Evolutionary conservation across 2,329 filamentous ascomycete species (phyloP), one percentile per base, ranked within the genome.

Genomic region (Dendryphion nanum): DNA sequence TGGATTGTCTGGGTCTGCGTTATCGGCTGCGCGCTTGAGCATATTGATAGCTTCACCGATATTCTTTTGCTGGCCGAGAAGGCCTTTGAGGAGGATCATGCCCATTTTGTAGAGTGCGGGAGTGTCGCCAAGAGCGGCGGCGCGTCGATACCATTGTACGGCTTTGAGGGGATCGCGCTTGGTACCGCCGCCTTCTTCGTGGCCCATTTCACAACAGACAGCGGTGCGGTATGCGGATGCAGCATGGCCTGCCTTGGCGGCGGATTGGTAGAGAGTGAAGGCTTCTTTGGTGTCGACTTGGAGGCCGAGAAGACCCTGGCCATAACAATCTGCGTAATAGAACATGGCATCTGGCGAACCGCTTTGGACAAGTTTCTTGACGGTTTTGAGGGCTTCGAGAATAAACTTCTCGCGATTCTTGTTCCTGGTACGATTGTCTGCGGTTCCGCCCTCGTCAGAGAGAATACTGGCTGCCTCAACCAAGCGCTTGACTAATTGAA

Each of bases 101-200:
- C 93, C 93, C 68, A 97, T 82, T 68, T 98, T 98, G 73, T 96
- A 98, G 89, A 97, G 95, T 19, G 90, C 93, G 1, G 91, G 86
- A 2, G 86, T 85, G 58, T 98, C 91, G 3, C 93, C 91, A 3
- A 97, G 75, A 10, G 85, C 85, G 8, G 93, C 91, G 5, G 93
- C 89, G 30, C 90, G 86, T 63, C 91, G 89, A 67, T 98, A 98
- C 93, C 93, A 98, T 64, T 97, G 91, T 15, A 97, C 90, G 1
- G 93, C 91, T 68, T 97, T 97, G 49, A 91, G 69, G 1, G 89
- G 88, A 58, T 98, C 93, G 53, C 85, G 86, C 41, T 88, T 82
- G 1, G 93, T 97, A 17, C 93, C 93, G 36, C 93, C 93, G 19
- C 90, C 91, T 55, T 95, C 90, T 60, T 97, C 91, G 39, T 89